Percentiles rank a stretch among this genome's conserved stretches.
Evolutionary conservation across 129 eudicot species (phyloP).

Genomic region (Saussurea involucrata): DNA sequence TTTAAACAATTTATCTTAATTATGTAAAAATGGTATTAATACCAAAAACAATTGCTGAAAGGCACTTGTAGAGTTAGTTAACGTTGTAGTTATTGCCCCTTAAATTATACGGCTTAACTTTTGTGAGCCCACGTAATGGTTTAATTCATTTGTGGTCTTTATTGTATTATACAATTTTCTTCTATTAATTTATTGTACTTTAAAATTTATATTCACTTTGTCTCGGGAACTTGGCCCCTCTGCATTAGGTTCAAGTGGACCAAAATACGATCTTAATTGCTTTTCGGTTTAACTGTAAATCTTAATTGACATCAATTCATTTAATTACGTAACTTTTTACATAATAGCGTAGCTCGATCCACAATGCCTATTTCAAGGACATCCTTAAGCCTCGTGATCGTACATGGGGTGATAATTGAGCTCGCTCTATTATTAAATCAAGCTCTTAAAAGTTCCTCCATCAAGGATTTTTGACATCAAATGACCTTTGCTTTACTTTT

Average conservation of each 20-base stretch:
- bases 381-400: not conserved
- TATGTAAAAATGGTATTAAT: not conserved
- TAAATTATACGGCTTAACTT: not conserved
- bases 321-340: not conserved
- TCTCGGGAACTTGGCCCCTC: not conserved
- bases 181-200: not conserved
- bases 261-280: not conserved
- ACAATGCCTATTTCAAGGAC: not conserved
- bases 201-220: not conserved
- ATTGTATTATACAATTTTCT: not conserved
- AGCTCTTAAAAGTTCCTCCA: not conserved
- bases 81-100: not conserved
- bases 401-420: not conserved
- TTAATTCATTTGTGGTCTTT: not conserved
- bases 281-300: not conserved
- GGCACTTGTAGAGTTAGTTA: too few species aligned
- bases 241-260: not conserved
- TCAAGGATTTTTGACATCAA: not conserved
- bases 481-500: not conserved
- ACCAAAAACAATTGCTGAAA: not conserved
- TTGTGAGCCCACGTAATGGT: not conserved
- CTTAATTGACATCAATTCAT: not conserved
- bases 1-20: not conserved
- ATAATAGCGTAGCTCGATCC: not conserved
- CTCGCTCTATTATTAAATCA: not conserved